Evolutionary conservation across 148 eudicot species (phyloP), one percentile per base, ranked within the genome.

Genomic region (Nepenthes mirabilis): DNA sequence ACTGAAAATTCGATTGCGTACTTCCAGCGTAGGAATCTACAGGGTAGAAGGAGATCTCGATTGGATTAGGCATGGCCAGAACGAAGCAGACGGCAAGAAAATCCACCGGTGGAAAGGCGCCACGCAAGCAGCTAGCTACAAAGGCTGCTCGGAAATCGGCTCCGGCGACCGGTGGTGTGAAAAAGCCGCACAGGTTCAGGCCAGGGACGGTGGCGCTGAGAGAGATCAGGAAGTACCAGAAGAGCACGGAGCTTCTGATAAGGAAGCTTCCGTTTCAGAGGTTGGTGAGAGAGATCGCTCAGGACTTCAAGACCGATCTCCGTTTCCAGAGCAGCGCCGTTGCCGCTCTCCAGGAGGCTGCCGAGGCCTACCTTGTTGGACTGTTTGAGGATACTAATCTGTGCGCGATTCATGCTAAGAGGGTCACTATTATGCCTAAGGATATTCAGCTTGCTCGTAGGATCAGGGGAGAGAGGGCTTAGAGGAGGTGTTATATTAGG

Each of bases 171-270:
- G 83, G 83, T 37, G 83, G 83, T 3, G 83, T 79, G 60, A 79
- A 79, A 72, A 79, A 79, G 70, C 83, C 83, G 0, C 83, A 79
- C 73, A 70, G 83, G 12, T 78, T 79, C 63, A 63, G 83, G 37
- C 83, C 83, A 0, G 83, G 83, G 12, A 79, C 83, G 0, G 83
- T 79, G 35, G 83, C 83, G 3, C 58, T 79, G n/a, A 61, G 83
- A 23, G 84, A 81, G 70, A 81, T 81, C 59, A 47, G 85, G 11
- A 81, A 77, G 82, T 79, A 79, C 70, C 83, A 79, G 75, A 79
- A 79, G 71, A 79, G 83, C 62, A 80, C 84, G 0, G 84, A 80
- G 72, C 76, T 80, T 10, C 54, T 80, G 33, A 80, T 80, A 57
- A 34, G 84, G 52, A 80, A 80, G 57, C 74, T 80, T 2, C 84